phyloP scores from a whole-genome alignment of 2,329 filamentous ascomycete genomes.

The Pseudogymnoascus sp. region DNA sequence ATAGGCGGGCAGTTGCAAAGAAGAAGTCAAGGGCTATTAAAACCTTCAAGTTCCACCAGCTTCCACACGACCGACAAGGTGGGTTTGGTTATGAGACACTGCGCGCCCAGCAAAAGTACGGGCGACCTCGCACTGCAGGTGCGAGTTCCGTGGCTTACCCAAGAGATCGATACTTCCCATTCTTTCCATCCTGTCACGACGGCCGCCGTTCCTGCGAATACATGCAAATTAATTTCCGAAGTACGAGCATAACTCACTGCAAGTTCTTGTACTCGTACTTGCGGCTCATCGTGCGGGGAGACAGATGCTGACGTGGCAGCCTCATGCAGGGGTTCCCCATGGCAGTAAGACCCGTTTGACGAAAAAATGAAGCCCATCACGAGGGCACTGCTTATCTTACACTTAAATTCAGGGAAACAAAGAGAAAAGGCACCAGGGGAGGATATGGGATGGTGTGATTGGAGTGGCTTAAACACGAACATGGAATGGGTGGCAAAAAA shows the following conservation, averaged over 20 bases:
- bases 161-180: not conserved
- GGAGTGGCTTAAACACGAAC: not conserved
- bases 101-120: not conserved
- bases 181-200: not conserved
- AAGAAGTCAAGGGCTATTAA: too few species aligned
- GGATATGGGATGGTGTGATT: not conserved
- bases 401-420: not conserved
- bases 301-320: not conserved
- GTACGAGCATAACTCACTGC: too few species aligned
- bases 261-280: too few species aligned
- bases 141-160: not conserved
- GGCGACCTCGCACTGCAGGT: not conserved
- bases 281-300: not conserved
- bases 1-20: too few species aligned
- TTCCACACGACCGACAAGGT: not conserved
- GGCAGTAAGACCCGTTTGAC: not conserved
- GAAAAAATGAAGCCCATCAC: not conserved
- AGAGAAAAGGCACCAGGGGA: not conserved
- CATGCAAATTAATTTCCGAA: too few species aligned
- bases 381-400: not conserved
- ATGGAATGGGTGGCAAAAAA: not conserved
- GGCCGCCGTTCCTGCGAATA: not conserved
- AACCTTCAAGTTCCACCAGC: not conserved
- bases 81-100: not conserved
- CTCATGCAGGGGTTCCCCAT: not conserved